These are phyloP conservation scores for Xylaria flabelliformis DNA, from an alignment of 495 filamentous ascomycete species.

Conservation along the genomic window DNA sequence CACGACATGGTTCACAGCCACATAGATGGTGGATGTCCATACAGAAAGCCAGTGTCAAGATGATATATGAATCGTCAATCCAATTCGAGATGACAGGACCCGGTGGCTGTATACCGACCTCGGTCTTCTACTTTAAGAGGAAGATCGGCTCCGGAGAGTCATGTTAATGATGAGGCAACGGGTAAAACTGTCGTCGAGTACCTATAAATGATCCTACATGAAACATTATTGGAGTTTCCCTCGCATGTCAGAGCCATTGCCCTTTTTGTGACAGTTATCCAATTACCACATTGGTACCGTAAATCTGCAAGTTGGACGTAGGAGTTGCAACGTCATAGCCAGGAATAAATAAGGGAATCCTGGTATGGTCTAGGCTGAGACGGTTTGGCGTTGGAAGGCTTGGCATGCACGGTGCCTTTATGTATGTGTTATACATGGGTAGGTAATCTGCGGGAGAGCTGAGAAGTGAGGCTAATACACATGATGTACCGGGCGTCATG, in stretches of 20 bases:
- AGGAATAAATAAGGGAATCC: slow-evolving; percentile 11
- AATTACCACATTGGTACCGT: neutral
- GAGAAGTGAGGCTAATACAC: slow-evolving; percentile 17
- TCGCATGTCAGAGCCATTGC: slow-evolving; percentile 12
- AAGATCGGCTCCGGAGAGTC: neutral
- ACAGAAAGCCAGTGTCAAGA: neutral
- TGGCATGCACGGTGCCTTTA: slow-evolving; percentile 28
- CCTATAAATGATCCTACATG: slow-evolving; percentile 11
- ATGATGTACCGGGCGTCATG: slow-evolving; percentile 6
- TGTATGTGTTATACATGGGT: neutral
- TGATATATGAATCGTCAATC: neutral
- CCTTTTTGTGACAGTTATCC: neutral
- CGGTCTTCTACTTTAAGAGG: neutral
- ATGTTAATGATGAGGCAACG: neutral
- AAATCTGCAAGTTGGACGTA: slow-evolving; percentile 9
- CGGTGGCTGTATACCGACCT: slow-evolving; percentile 4
- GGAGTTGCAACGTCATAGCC: slow-evolving; percentile 26
- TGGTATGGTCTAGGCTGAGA: slow-evolving; percentile 17
- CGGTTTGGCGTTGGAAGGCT: slow-evolving; percentile 19
- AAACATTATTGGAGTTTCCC: slow-evolving; percentile 1
- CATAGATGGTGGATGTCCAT: slow-evolving; percentile 3
- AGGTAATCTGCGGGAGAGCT: neutral
- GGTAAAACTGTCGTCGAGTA: neutral
- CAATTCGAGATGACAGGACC: slow-evolving; percentile 5
- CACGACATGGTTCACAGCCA: slow-evolving; percentile 28